Evolutionary conservation across 2,329 filamentous ascomycete species (phyloP).

Genomic region (Colletotrichum eleusines): DNA sequence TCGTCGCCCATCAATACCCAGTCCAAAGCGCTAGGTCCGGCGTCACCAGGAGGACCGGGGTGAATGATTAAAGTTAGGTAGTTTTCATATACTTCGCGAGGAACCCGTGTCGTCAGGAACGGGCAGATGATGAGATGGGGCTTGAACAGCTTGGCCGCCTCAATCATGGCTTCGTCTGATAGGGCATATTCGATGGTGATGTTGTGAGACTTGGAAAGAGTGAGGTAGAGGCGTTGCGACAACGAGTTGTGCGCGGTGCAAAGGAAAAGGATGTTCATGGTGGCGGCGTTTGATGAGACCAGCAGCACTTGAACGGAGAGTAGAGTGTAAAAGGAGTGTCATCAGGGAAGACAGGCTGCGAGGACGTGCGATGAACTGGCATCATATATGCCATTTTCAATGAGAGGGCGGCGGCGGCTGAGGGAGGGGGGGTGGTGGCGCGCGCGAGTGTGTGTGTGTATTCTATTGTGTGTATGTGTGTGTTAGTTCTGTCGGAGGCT

Average conservation of each 20-base stretch:
- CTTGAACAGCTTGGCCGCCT: slow-evolving; percentile 52
- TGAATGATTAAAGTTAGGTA: slow-evolving; percentile 56
- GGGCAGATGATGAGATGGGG: slow-evolving; percentile 58
- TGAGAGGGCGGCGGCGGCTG: background rate
- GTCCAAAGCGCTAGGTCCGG: slow-evolving; percentile 56
- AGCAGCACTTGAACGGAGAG: background rate
- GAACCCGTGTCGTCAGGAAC: slow-evolving; percentile 55
- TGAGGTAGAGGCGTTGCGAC: slow-evolving; percentile 55
- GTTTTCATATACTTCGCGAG: slow-evolving; percentile 52
- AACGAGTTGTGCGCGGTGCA: slow-evolving; percentile 60
- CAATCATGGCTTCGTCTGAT: slow-evolving; percentile 51
- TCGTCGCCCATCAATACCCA: slow-evolving; percentile 59
- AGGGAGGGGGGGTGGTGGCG: background rate
- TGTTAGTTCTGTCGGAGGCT: slow-evolving; percentile 26
- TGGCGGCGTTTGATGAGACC: slow-evolving; percentile 10
- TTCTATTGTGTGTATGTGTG: background rate
- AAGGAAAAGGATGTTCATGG: slow-evolving; percentile 57
- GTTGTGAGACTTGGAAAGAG: slow-evolving; percentile 51
- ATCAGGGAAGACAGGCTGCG: background rate
- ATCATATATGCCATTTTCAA: slow-evolving; percentile 30
- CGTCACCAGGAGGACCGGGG: slow-evolving; percentile 57
- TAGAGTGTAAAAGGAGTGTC: background rate
- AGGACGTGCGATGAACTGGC: slow-evolving; percentile 18
- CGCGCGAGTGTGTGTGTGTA: background rate
- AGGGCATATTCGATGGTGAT: slow-evolving; percentile 56